Evolutionary conservation across 257 asterid species (phyloP).

Genomic region (Plantago major): DNA sequence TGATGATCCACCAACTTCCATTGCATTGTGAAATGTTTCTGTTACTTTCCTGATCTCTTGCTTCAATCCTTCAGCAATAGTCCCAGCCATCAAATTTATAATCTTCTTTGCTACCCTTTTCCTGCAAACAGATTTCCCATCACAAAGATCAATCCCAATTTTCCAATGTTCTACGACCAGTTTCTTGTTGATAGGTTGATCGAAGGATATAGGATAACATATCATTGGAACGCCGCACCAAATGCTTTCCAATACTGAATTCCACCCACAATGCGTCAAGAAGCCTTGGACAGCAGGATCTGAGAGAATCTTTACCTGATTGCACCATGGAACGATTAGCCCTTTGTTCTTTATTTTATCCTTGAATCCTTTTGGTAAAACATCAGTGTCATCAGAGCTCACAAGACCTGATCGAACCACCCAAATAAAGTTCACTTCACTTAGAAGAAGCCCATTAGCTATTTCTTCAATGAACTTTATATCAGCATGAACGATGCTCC

Average conservation of each 20-base stretch:
- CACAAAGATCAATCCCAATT: constrained; percentile 17
- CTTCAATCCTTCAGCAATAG: not conserved
- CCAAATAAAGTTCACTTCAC: no score
- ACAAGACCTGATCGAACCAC: constrained; percentile 35
- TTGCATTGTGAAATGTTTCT: not conserved
- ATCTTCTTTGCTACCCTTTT: constrained; percentile 16
- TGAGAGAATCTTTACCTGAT: constrained; percentile 28
- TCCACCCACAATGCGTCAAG: constrained; percentile 47
- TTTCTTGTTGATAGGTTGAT: constrained; percentile 26
- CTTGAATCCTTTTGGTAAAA: constrained; percentile 25
- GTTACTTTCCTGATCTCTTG: constrained; percentile 4
- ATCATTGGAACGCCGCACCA: constrained; percentile 39
- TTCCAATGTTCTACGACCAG: constrained; percentile 29
- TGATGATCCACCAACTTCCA: constrained; percentile 9
- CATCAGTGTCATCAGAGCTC: constrained; percentile 22
- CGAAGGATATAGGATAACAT: constrained; percentile 21
- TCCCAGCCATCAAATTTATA: constrained; percentile 1
- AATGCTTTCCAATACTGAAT: constrained; percentile 37
- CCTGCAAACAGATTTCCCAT: not conserved
- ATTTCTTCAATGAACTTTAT: no score
- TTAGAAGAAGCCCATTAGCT: no score
- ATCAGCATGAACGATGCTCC: no score
- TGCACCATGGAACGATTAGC: constrained; percentile 40
- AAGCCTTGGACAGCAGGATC: constrained; percentile 41
- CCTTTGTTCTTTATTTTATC: constrained; percentile 22